Base-by-base conservation (phyloP, 192 early-diverging fungal genomes). In the Allomyces arbusculus region DNA sequence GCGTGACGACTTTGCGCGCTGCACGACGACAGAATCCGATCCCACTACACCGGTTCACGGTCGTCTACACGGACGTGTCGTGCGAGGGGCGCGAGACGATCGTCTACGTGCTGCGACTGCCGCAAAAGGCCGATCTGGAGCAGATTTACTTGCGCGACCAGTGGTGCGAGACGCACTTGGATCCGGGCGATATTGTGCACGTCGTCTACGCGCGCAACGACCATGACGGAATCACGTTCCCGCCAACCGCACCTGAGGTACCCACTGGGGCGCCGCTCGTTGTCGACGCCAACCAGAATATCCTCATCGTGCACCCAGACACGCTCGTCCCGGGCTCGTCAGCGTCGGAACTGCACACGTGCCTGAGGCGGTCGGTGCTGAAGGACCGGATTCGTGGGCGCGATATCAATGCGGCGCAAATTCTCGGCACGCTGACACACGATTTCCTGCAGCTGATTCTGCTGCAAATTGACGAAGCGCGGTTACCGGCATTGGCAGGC, bases 291-390 rank as follows among this genome's bases (percentile, higher is more conserved):
- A 40, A 67, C 7, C 64, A 85, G 4, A 73, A 78, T 40, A 74
- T 87, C 24, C 69, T 90, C 0, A 80, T 95, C 40, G 70, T 91
- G 19, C 80, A 91, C 62, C 95, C 95, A 2, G 95, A 96, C 71
- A 68, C 69, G 3, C 73, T 98, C 16, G 77, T 96, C 20, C 79
- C 90, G 0, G 80, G 84, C 24, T 92, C 95, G 5, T 72, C 79
- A 5, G 73, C 91, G 4, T 74, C 92, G 0, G 88, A 92, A 16
- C 82, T 82, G 22, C 90, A 87, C 61, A 55, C 67, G 0, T 98
- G 95, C 69, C 67, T 87, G 23, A 82, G 95, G 7, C 86, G 82
- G 45, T 82, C 88, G 0, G 84, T 94, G 23, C 73, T 97, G 10
- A 78, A 89, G 55, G 82, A 84, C 62, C 77, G 87, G 28, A 69